These are phyloP conservation scores for Suillus americanus DNA, from an alignment of 768 basidiomycete species.

Conservation along the genomic window DNA sequence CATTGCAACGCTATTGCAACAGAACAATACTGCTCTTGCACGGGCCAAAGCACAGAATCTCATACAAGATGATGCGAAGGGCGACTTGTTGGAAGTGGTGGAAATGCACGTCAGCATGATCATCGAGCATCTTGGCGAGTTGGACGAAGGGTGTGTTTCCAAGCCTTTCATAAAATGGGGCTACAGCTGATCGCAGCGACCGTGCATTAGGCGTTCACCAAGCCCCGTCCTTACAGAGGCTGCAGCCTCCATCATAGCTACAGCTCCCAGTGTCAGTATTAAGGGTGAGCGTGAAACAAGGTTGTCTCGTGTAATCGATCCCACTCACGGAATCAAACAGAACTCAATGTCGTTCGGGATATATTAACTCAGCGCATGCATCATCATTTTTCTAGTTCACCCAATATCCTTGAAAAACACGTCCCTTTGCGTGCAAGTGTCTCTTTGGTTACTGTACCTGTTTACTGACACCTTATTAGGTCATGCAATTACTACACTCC, in stretches of 20 bases:
- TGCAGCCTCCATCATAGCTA: slow-evolving; percentile 64
- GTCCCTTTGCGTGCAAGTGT: slow-evolving; percentile 51
- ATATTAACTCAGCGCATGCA: slow-evolving; percentile 58
- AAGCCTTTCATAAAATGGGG: not conserved
- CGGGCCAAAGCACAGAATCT: slow-evolving; percentile 72
- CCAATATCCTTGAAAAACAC: slow-evolving; percentile 49
- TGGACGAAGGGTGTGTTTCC: slow-evolving; percentile 46
- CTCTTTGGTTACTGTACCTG: not conserved
- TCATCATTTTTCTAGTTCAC: slow-evolving; percentile 54
- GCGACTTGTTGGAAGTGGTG: slow-evolving; percentile 62
- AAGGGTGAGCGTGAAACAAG: slow-evolving; percentile 44
- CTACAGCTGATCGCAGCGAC: slow-evolving; percentile 5
- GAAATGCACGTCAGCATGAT: slow-evolving; percentile 68
- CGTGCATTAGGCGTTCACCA: slow-evolving; percentile 34
- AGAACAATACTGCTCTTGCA: slow-evolving; percentile 61
- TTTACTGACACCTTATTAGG: slow-evolving; percentile 28
- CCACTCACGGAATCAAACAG: slow-evolving; percentile 32
- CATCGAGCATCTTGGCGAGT: slow-evolving; percentile 55
- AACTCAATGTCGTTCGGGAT: slow-evolving; percentile 55
- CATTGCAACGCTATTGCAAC: slow-evolving; percentile 63
- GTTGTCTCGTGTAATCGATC: too few relatives aligned
- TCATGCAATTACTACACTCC: slow-evolving; percentile 50
- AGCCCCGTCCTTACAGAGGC: slow-evolving; percentile 64
- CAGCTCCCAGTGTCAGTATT: slow-evolving; percentile 53
- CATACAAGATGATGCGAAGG: slow-evolving; percentile 59